Base-by-base conservation (phyloP, 768 basidiomycete genomes). In the Serpula lacrymans region DNA sequence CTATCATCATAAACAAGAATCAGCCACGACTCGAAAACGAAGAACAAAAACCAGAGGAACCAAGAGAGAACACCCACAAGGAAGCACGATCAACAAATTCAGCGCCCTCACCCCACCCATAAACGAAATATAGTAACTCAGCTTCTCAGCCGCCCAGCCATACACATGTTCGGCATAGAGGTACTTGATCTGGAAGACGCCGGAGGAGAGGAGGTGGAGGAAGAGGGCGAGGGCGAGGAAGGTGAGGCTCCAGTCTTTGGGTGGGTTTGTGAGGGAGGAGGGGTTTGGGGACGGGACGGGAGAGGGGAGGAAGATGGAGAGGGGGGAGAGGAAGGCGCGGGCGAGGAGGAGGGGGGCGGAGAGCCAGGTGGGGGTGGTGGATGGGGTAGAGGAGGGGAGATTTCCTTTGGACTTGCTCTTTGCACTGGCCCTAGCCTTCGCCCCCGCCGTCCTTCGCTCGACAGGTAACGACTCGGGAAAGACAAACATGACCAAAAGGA, bases 81-180 rank as follows among this genome's bases (percentile, higher is more conserved):
- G 86, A 30, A 88, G 69, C 50, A 88, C 51, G 21, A 88, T 46
- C 5, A 90, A 69, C 1, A 88, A 67, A 51, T 86, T 74, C 39
- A 79, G 53, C 1, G 84, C 85, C 21, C 86, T 76, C 7, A 75
- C 58, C 22, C 72, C 71, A 59, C 84, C 86, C 42, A 84, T 65
- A 16, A 77, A 71, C 0, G 84, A 82, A 64, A 88, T 83, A 50
- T 87, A 88, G 54, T 83, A 81, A 33, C 85, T 82, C 46, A 88
- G 54, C 74, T 84, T 68, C 26, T 75, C 75, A 9, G 84, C 72
- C 11, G 69, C 72, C 87, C 87, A 88, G 9, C 65, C 57, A 51
- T 82, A 88, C 8, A 82, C 65, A 52, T 88, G 82, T 49, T 79
- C 77, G 0, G 82, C 86, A 46, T 88, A 91, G 25, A 89, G 63